Conservation (phyloP, 108 stramenopile genomes). For the Nannochloropsis gaditana region DNA sequence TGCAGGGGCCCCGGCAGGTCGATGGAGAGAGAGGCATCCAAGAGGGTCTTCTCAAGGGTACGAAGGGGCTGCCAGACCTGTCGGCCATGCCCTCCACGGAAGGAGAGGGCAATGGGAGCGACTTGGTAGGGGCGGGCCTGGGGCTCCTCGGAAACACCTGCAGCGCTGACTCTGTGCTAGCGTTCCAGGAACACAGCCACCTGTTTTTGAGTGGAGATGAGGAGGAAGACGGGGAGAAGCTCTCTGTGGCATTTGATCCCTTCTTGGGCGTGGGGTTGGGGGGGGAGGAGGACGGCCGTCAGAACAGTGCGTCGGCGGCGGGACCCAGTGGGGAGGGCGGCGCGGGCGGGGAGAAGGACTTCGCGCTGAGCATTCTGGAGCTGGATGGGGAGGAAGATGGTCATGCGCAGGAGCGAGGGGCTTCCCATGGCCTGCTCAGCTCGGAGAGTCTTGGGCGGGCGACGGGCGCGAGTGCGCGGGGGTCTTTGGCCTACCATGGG, state of each 20-base stretch:
- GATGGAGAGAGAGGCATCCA: neutral
- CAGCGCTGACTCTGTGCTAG: neutral
- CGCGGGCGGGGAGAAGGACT: neutral
- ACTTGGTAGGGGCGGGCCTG: neutral
- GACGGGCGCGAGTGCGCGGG: neutral
- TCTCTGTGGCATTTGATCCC: neutral
- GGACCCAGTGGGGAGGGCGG: neutral
- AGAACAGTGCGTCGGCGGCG: neutral
- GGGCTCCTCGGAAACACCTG: neutral
- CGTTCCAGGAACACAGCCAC: neutral
- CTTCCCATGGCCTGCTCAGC: neutral
- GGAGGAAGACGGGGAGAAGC: neutral
- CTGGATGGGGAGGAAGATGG: neutral
- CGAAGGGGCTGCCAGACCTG: neutral
- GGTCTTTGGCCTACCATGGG: neutral
- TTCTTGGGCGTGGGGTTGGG: neutral
- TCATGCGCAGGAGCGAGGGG: neutral
- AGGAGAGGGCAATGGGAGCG: neutral
- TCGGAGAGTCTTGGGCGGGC: neutral
- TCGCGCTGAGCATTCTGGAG: neutral
- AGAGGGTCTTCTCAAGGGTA: neutral
- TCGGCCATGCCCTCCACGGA: no score
- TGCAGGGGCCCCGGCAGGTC: neutral
- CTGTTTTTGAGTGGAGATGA: neutral
- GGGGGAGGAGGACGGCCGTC: neutral